phyloP scores from a whole-genome alignment of 2,329 filamentous ascomycete species.

The Apiospora malaysiana region DNA sequence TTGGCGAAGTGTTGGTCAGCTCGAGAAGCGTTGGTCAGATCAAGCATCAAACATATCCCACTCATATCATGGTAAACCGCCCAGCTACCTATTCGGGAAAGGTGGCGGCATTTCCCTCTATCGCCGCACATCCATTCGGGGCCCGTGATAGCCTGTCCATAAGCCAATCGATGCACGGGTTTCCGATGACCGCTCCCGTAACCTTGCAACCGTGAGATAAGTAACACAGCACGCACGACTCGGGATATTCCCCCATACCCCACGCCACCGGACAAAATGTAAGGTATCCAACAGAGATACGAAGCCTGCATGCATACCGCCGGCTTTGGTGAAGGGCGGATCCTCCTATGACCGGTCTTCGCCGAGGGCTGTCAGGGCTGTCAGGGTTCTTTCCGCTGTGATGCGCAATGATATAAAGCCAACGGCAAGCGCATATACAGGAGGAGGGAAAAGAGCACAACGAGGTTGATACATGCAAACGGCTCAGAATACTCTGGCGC shows the following conservation, averaged over 20 bases:
- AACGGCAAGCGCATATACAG: neutral
- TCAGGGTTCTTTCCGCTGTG: neutral
- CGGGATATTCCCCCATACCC: neutral
- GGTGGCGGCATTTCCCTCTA: neutral
- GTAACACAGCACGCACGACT: neutral
- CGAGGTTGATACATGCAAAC: neutral
- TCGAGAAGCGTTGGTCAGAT: neutral
- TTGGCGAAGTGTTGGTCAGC: neutral
- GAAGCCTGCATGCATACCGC: neutral
- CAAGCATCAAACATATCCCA: neutral
- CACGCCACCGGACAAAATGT: neutral
- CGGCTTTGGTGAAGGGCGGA: neutral
- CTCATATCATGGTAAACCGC: neutral
- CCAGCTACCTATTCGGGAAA: neutral
- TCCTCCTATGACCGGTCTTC: neutral
- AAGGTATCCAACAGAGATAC: neutral
- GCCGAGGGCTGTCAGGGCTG: neutral
- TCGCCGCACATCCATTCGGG: neutral
- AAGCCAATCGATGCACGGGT: neutral
- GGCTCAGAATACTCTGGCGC: neutral
- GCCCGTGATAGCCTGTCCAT: neutral
- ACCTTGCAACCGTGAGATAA: neutral
- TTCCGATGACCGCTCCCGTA: neutral
- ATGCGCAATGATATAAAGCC: neutral
- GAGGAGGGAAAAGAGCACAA: neutral